Evolutionary conservation across 345 rosid genomes (phyloP), one percentile per base, ranked within the genome.

Genomic region (Arabis alpina): DNA sequence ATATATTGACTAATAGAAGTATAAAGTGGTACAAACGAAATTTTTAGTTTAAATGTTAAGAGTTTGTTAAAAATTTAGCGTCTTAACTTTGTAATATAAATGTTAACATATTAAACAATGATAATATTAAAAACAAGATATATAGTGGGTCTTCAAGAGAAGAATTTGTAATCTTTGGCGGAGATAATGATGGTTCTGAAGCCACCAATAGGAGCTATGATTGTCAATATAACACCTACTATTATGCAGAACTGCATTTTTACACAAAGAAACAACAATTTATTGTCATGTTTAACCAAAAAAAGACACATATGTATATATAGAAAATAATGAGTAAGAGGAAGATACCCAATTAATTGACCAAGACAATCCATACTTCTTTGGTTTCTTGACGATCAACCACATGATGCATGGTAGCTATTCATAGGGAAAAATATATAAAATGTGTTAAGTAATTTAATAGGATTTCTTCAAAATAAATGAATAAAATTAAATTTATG

Each of bases 321-420:
- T 47, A 27, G 13, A 58, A 48, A 2, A 50, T 39, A 5, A 24
- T 15, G 14, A 16, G 60, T 59, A 8, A 39, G 42, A 54, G 14
- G 5, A 19, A 64, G 76, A 3, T 84, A 90, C 98, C 93, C 97
- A 92, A 43, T 92, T 92, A 25, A 58, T 11, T 8, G 30, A 44
- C 97, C 97, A 92, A 41, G 87, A 85, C 2, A 84, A 23, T 66
- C 91, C 55, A 77, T 73, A 88, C 61, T 37, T 85, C 78, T 68
- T 85, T 25, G 97, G 98, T 80, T 92, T 92, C 79, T 64, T 72
- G 60, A 90, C 58, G 39, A 28, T 5, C 47, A 90, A 83, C 98
- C 98, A 92, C 66, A 87, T 87, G 70, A 81, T 64, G 81, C 97
- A 92, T 1, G 96, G 95, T 3, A 90, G 82, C 96, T 89, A 84